These are phyloP conservation scores for Chimonanthus salicifolius DNA, from an alignment of 164 flowering plant genomes.

Conservation along the genomic window DNA sequence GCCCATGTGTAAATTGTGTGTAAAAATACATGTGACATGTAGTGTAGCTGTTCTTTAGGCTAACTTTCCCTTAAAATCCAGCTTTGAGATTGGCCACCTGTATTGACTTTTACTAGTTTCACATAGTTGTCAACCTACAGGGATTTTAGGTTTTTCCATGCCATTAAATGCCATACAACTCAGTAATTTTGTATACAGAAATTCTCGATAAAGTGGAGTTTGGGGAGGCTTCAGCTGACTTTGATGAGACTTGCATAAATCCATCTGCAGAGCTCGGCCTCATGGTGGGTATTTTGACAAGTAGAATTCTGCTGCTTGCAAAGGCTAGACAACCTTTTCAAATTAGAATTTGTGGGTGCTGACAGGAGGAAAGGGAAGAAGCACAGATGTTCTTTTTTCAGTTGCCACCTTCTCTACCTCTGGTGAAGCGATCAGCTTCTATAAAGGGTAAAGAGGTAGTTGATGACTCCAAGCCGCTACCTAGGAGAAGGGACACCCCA, in stretches of 20 bases:
- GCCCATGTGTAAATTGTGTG: too few relatives aligned
- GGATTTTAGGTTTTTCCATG: background rate
- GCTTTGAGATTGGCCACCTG: background rate
- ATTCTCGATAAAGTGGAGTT: constrained; percentile 62
- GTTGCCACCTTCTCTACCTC: constrained; percentile 60
- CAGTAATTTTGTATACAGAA: constrained; percentile 31
- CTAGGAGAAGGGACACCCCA: constrained; percentile 6
- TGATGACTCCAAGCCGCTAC: constrained; percentile 9
- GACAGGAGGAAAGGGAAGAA: constrained; percentile 38
- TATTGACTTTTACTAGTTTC: too few relatives aligned
- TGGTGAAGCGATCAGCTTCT: constrained; percentile 25
- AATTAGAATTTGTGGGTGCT: background rate
- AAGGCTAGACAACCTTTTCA: background rate
- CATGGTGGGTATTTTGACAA: constrained; percentile 32
- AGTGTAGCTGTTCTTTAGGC: background rate
- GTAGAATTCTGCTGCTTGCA: constrained; percentile 1
- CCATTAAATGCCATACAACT: background rate
- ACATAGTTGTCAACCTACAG: too few relatives aligned
- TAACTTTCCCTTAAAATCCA: background rate
- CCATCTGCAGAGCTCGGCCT: constrained; percentile 70
- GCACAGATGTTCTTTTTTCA: constrained; percentile 46
- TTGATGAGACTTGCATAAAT: constrained; percentile 38
- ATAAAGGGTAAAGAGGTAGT: constrained; percentile 21
- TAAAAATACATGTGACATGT: too few relatives aligned
- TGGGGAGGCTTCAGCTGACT: constrained; percentile 32